These are phyloP conservation scores for Plasmopara viticola DNA, from an alignment of 352 stramenopile species.

Conservation along the genomic window DNA sequence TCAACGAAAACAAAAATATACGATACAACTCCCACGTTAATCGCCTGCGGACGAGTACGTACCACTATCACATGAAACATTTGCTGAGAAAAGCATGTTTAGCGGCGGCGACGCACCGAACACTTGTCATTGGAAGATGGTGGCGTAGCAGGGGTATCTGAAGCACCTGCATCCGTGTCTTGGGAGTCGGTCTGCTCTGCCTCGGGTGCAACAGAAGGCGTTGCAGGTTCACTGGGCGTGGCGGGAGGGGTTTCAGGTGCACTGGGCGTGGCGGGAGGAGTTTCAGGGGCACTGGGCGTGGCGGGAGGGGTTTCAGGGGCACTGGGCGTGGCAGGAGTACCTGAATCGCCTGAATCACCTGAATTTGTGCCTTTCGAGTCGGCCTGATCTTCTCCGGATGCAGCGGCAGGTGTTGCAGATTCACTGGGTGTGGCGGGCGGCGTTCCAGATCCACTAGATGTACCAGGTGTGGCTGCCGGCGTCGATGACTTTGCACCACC, in stretches of 20 bases:
- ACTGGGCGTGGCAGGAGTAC: background rate
- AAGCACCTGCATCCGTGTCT: background rate
- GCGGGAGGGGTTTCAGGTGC: too few species aligned
- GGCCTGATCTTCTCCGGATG: too few species aligned
- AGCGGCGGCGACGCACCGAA: constrained; percentile 21
- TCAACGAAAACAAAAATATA: background rate
- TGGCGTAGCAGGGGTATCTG: constrained; percentile 4
- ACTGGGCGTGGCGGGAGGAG: too few species aligned
- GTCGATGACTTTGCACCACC: constrained; percentile 5
- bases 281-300: too few species aligned
- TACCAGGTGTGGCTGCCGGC: constrained; percentile 2
- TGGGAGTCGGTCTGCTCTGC: background rate
- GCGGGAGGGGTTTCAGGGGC: too few species aligned
- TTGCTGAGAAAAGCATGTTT: constrained; percentile 5
- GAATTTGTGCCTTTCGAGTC: too few species aligned
- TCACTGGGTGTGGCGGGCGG: constrained; percentile 1
- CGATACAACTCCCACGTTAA: background rate
- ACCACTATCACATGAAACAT: background rate
- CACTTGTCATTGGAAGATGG: constrained; percentile 22
- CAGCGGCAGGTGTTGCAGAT: background rate
- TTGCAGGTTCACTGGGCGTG: background rate
- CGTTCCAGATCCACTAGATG: constrained; percentile 7
- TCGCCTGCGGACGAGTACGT: background rate
- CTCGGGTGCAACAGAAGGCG: background rate
- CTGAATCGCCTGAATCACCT: background rate